Evolutionary conservation across 139 green algal genomes (phyloP).

Genomic region (Edaphochlamys debaryana): DNA sequence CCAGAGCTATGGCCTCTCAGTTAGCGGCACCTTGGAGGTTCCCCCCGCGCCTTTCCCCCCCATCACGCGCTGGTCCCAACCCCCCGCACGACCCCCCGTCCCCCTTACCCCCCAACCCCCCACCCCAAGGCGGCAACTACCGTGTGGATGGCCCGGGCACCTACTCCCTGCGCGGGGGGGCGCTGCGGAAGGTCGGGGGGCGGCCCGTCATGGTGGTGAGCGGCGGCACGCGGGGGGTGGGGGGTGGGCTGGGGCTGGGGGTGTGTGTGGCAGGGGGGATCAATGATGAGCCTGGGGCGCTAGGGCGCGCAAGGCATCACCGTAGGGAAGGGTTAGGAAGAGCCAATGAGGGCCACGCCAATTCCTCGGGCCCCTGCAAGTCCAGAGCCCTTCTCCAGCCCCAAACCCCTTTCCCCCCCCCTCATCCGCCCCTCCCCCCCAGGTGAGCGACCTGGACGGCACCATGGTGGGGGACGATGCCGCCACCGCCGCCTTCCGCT

Average conservation of each 20-base stretch:
- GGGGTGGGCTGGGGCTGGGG: no score
- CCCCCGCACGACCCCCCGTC: not conserved
- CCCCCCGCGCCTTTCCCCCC: no score
- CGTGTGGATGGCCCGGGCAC: not conserved
- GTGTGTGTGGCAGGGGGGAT: not conserved
- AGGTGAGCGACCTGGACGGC: conserved; percentile 86
- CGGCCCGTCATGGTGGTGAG: conserved; percentile 31
- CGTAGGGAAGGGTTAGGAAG: no score
- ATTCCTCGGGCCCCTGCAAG: no score
- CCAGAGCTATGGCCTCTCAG: no score
- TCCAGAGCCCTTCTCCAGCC: no score
- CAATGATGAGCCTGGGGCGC: no score
- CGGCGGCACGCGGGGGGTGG: no score
- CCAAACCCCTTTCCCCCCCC: no score
- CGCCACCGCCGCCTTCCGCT: conserved; percentile 70
- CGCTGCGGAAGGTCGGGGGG: conserved; percentile 30
- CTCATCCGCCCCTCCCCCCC: not conserved
- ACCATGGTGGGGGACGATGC: conserved; percentile 89
- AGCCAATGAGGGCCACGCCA: no score
- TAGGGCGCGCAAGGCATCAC: no score
- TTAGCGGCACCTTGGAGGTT: no score
- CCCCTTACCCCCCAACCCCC: not conserved
- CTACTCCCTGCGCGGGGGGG: conserved; percentile 10
- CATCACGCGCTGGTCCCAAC: not conserved
- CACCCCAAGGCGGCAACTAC: conserved; percentile 15